A percentile compares a stretch with the other conserved stretches of the same genome.
Conservation (phyloP, 1,284 basidiomycete genomes). For the Cutaneotrichosporon mucoides region DNA sequence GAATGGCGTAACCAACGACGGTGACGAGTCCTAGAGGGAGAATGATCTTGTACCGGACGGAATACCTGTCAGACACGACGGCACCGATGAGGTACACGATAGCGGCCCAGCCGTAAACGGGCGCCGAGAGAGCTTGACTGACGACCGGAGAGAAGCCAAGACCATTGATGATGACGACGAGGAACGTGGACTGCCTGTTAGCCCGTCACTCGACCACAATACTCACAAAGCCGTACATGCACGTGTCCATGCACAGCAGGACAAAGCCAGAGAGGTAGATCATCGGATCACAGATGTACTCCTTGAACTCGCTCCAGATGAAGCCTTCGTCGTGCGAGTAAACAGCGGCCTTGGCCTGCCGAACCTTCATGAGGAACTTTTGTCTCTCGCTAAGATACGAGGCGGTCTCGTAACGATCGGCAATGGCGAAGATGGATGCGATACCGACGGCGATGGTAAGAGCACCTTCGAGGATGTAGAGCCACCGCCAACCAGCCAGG, state of each 20-base stretch:
- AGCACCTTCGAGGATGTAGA: constrained; percentile 18
- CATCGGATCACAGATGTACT: constrained; percentile 15
- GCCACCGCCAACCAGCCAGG: constrained; percentile 15
- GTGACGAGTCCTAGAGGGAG: constrained; percentile 8
- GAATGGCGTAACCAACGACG: constrained; percentile 23
- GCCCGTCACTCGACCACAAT: background rate
- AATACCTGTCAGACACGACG: constrained; percentile 8
- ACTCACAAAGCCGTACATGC: constrained; percentile 20
- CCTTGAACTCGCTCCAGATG: constrained; percentile 13
- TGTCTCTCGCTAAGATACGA: constrained; percentile 13
- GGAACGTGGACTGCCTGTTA: constrained; percentile 18
- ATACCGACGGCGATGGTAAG: constrained; percentile 10
- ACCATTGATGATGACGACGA: constrained; percentile 24
- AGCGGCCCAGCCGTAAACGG: constrained; percentile 21
- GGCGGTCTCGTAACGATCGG: constrained; percentile 9
- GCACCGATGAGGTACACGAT: constrained; percentile 21
- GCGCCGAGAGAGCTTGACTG: constrained; percentile 27
- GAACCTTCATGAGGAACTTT: constrained; percentile 12
- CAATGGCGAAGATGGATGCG: constrained; percentile 4
- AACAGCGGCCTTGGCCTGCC: constrained; percentile 8
- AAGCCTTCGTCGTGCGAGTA: constrained; percentile 16
- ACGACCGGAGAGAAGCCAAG: constrained; percentile 19
- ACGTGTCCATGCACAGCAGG: constrained; percentile 33
- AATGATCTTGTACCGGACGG: constrained; percentile 14
- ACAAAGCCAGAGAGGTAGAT: constrained; percentile 17